Evolutionary conservation across 2,329 filamentous ascomycete genomes (phyloP).

Genomic region (Leptographium wingfieldii): DNA sequence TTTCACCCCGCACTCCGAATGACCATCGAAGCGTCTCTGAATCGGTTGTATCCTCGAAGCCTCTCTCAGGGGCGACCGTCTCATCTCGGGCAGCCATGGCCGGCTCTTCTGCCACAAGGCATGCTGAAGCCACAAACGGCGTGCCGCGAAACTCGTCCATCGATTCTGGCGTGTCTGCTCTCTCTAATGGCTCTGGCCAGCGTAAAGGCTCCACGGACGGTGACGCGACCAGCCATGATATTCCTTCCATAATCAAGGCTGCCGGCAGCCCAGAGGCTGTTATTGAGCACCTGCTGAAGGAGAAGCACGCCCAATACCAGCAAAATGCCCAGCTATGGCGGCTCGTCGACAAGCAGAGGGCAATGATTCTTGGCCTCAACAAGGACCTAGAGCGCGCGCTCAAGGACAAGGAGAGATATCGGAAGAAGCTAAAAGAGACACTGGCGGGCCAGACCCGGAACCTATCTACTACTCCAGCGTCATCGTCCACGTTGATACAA

Average conservation of each 20-base stretch:
- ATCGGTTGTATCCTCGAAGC: constrained; percentile 28
- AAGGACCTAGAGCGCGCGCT: constrained; percentile 83
- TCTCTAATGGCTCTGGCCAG: constrained; percentile 48
- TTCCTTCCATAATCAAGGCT: constrained; percentile 64
- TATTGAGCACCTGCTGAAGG: constrained; percentile 76
- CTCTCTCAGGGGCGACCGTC: constrained; percentile 26
- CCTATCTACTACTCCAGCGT: not conserved
- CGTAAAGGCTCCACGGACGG: constrained; percentile 45
- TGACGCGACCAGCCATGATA: constrained; percentile 53
- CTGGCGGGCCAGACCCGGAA: constrained; percentile 20
- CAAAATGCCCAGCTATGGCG: constrained; percentile 94
- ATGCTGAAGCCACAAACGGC: constrained; percentile 26
- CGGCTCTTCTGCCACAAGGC: constrained; percentile 28
- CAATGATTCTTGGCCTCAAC: constrained; percentile 87
- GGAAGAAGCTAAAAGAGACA: constrained; percentile 75
- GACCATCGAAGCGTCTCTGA: constrained; percentile 33
- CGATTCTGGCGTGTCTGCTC: constrained; percentile 78
- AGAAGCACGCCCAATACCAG: constrained; percentile 77
- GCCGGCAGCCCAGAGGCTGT: constrained; percentile 84
- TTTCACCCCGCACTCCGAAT: constrained; percentile 29
- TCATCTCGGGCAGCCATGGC: constrained; percentile 32
- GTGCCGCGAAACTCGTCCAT: constrained; percentile 71
- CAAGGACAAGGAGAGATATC: constrained; percentile 91
- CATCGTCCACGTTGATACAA: not conserved
- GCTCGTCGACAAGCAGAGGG: constrained; percentile 87